Conservation (phyloP, 2,329 filamentous ascomycete genomes). For the Sclerotiophoma versabilis region DNA sequence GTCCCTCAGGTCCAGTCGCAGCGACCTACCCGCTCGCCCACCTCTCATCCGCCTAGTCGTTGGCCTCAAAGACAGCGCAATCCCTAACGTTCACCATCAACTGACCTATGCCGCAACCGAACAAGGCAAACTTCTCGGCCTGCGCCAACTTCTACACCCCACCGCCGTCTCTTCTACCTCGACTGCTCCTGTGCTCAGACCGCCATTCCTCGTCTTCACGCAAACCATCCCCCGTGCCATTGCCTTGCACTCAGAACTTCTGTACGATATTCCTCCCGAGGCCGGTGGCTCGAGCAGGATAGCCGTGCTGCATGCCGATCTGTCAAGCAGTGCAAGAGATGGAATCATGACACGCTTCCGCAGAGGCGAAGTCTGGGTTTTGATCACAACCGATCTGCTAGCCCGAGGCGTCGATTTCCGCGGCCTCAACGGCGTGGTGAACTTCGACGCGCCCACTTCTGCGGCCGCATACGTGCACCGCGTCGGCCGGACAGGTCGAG, state of each 20-base stretch:
- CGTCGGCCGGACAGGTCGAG: slow-evolving; percentile 87
- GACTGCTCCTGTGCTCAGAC: slow-evolving; percentile 66
- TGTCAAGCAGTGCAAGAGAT: slow-evolving; percentile 77
- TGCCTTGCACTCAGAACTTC: slow-evolving; percentile 85
- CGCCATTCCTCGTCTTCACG: slow-evolving; percentile 93
- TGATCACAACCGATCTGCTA: slow-evolving; percentile 94
- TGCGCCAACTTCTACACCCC: slow-evolving; percentile 88
- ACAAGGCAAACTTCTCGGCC: slow-evolving; percentile 87
- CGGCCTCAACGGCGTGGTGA: slow-evolving; percentile 94
- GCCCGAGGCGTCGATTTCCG: slow-evolving; percentile 93
- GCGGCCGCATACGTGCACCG: slow-evolving; percentile 92
- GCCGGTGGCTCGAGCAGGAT: slow-evolving; percentile 87
- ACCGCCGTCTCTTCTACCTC: slow-evolving; percentile 61
- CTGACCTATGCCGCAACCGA: slow-evolving; percentile 92
- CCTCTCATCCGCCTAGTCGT: slow-evolving; percentile 85
- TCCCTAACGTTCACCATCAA: slow-evolving; percentile 89
- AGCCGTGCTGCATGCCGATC: slow-evolving; percentile 86
- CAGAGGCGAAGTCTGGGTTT: slow-evolving; percentile 90
- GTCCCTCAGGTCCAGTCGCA: slow-evolving; percentile 43
- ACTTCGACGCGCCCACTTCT: slow-evolving; percentile 95
- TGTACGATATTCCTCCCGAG: slow-evolving; percentile 90
- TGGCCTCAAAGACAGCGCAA: slow-evolving; percentile 93
- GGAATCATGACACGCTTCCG: slow-evolving; percentile 89
- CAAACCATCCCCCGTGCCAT: slow-evolving; percentile 92
- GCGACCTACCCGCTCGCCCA: slow-evolving; percentile 45